phyloP scores from a whole-genome alignment of 2,329 filamentous ascomycete genomes.

The Colletotrichum musae region DNA sequence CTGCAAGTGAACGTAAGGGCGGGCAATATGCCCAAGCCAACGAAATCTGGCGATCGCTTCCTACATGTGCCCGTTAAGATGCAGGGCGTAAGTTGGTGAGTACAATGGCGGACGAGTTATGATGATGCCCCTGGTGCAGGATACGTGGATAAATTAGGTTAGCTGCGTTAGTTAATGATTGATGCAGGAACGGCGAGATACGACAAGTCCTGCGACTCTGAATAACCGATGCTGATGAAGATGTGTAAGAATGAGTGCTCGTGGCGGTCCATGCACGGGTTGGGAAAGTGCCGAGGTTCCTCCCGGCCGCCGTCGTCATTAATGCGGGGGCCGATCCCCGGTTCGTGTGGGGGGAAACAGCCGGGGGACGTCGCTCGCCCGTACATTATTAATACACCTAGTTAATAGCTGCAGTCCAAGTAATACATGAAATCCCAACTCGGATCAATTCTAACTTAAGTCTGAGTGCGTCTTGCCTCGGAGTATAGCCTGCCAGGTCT shows the following conservation, averaged over 20 bases:
- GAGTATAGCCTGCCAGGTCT: too few species aligned
- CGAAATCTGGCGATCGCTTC: slow-evolving; percentile 48
- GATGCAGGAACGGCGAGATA: too few species aligned
- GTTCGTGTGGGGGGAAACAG: slow-evolving; percentile 28
- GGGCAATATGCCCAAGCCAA: slow-evolving; percentile 57
- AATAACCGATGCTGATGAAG: neutral
- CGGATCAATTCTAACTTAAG: neutral
- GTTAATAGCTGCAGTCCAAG: slow-evolving; percentile 1
- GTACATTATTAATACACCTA: neutral
- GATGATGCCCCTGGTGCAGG: neutral
- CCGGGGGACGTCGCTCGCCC: slow-evolving; percentile 27
- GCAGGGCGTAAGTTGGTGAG: slow-evolving; percentile 65
- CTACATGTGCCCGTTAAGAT: slow-evolving; percentile 55
- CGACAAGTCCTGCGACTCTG: neutral
- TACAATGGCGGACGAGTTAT: neutral
- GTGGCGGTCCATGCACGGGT: neutral
- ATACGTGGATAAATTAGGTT: too few species aligned
- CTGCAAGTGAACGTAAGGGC: slow-evolving; percentile 68
- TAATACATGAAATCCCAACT: neutral
- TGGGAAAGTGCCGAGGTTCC: slow-evolving; percentile 34
- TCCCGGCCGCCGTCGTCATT: slow-evolving; percentile 29
- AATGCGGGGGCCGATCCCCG: slow-evolving; percentile 27
- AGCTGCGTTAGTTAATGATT: too few species aligned
- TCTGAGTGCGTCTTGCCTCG: too few species aligned
- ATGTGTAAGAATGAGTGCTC: neutral